Percentiles rank a stretch among this genome's conserved stretches.
phyloP scores from a whole-genome alignment of 1,284 basidiomycete genomes.

The Ustilago curta region DNA sequence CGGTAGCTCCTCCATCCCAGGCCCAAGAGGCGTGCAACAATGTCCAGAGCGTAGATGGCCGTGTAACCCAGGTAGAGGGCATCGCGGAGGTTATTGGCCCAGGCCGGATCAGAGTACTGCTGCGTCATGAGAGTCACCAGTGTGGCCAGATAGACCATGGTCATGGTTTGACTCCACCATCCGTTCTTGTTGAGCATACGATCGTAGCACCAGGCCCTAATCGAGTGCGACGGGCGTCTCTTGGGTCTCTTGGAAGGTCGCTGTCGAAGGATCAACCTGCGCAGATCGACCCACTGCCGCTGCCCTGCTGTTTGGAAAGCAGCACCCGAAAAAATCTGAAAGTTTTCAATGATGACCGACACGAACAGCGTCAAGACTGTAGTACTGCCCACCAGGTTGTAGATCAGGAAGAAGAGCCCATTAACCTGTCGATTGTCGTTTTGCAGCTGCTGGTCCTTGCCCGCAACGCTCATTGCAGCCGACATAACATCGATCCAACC shows the following conservation, averaged over 20 bases:
- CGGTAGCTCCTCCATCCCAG: constrained; percentile 86
- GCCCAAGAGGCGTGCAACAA: constrained; percentile 82
- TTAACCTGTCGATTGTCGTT: constrained; percentile 71
- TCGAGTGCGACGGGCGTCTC: constrained; percentile 73
- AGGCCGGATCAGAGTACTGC: constrained; percentile 75
- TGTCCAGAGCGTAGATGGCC: constrained; percentile 82
- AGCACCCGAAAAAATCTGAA: constrained; percentile 84
- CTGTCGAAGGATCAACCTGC: constrained; percentile 88
- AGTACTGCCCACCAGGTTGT: constrained; percentile 90
- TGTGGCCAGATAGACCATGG: constrained; percentile 84
- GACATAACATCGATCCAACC: constrained; percentile 95
- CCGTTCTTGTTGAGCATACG: constrained; percentile 91
- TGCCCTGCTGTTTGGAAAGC: constrained; percentile 82
- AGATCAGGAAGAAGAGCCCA: constrained; percentile 91
- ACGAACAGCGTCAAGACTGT: constrained; percentile 75
- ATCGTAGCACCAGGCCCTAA: constrained; percentile 90
- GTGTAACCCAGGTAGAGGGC: constrained; percentile 82
- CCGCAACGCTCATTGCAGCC: constrained; percentile 83
- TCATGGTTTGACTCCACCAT: constrained; percentile 90
- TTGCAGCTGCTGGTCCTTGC: constrained; percentile 68
- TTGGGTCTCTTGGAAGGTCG: constrained; percentile 85
- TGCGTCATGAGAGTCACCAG: constrained; percentile 89
- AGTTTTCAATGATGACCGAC: constrained; percentile 93
- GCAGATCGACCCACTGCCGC: constrained; percentile 92
- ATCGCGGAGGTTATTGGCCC: constrained; percentile 78